Base-by-base conservation (phyloP, 306 rosid species). In the Comarum palustre region DNA sequence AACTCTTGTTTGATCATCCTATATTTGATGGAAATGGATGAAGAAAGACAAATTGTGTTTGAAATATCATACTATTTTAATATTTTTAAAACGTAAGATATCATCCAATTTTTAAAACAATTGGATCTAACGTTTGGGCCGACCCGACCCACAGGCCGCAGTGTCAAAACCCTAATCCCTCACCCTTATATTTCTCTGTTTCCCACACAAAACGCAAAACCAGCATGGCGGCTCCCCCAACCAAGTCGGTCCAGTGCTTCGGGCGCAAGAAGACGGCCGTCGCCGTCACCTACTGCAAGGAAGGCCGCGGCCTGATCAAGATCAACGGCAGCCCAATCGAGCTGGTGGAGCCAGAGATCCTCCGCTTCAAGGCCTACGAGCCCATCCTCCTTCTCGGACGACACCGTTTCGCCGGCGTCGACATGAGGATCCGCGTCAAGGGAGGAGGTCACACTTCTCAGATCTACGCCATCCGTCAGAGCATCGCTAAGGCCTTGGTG, bases 391-490 rank as follows among this genome's bases (percentile, higher is more conserved):
- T 84, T 0, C 79, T 84, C 3, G 85, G 88, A 0, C 83, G 85
- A 0, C 88, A 84, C 19, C 88, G 88, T 25, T 84, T 84, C 55
- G 79, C 83, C 15, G 79, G 81, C 16, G 88, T 84, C 15, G 88
- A 84, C 80, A 81, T 84, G 88, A 42, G 88, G 64, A 84, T 84
- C 75, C 78, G 88, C 8, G 85, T 84, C 7, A 84, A 81, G 58
- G 88, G 88, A 6, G 88, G 88, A 5, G 88, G 88, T 0, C 85
- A 84, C 77, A 84, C 85, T 17, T 84, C 88, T 5, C 88, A 84
- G 85, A 84, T 84, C 83, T 84, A 84, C 75, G 88, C 88, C 14
- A 84, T 84, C 36, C 81, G 88, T 3, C 85, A 84, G 85, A 84
- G 88, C 83, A 84, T 84, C 65, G 88, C 88, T 25, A 84, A 84